Base-by-base conservation (phyloP, 345 rosid genomes). In the Syzygium jambos region DNA sequence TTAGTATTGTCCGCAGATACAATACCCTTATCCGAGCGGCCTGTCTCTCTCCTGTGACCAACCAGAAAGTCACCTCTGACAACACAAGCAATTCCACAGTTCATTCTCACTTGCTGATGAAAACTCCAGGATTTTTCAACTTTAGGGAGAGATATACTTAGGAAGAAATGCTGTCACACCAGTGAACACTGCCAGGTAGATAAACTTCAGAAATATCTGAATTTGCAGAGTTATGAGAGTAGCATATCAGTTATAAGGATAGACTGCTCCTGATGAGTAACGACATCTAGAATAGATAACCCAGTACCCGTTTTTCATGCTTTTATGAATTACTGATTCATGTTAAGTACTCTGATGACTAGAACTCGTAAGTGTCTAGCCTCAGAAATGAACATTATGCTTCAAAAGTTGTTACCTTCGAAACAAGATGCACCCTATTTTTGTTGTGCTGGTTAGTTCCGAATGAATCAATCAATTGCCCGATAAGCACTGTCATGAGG, bases 31-130 rank as follows among this genome's bases (percentile, higher is more conserved):
- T 95, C 83, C 97, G 89, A 0, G 95, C 92, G 78, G 99, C 97
- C 86, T 97, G 98, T 85, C 98, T 93, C 87, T 97, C 99, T 77
- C 99, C 99, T 4, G 98, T 91, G 29, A 96, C 91, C 96, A 96
- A 96, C 99, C 98, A 97, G 77, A 95, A 94, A 86, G 93, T 84
- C 85, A 97, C 95, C 94, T 97, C 99, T 97, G 93, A 22, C 21
- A 52, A 17, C 52, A 86, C 65, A 34, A 73, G 52, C 27, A 8
- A 53, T 15, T 29, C 41, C 56, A 30, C 65, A 21, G 30, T 23
- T 56, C 57, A 19, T 53, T 34, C 25, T 56, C 29, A 52, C 54
- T 52, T 16, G 27, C 46, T 2, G 29, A 17, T 3, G n/a, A 52
- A 17, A 57, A 12, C n/a, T 34, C 41, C 46, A 17, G 29, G 21